Evolutionary conservation across 2,329 filamentous ascomycete species (phyloP).

Genomic region (Kalmusia sp.): DNA sequence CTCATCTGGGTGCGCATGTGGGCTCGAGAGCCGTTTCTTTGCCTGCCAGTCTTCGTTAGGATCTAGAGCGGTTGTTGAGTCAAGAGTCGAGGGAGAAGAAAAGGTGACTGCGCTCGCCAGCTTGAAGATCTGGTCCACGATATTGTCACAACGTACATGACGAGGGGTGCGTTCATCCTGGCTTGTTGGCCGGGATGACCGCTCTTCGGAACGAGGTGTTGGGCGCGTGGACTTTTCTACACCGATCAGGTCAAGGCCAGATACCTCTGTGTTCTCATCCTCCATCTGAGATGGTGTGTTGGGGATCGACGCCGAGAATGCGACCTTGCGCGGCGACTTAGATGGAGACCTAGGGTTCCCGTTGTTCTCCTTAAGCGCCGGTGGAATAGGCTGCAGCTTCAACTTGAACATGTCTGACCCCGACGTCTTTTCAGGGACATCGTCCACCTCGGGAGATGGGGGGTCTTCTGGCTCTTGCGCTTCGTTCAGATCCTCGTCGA

Average conservation of each 20-base stretch:
- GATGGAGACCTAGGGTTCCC: conserved; percentile 42
- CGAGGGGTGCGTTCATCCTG: conserved; percentile 40
- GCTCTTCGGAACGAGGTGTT: conserved; percentile 29
- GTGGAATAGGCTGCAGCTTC: conserved; percentile 39
- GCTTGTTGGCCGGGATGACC: conserved; percentile 22
- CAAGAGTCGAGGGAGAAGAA: conserved; percentile 25
- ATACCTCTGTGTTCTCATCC: conserved; percentile 41
- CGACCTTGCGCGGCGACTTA: conserved; percentile 48
- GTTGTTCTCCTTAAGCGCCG: conserved; percentile 43
- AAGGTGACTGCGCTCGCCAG: conserved; percentile 37
- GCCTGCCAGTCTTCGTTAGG: conserved; percentile 42
- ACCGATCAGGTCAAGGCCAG: conserved; percentile 35
- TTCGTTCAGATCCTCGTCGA: conserved; percentile 38
- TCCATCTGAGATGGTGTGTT: conserved; percentile 40
- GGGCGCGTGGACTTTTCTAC: conserved; percentile 23
- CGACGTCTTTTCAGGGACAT: conserved; percentile 24
- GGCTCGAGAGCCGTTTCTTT: conserved; percentile 47
- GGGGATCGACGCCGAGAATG: conserved; percentile 45
- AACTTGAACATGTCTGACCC: conserved; percentile 42
- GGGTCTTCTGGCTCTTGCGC: conserved; percentile 25
- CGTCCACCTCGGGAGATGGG: conserved; percentile 32
- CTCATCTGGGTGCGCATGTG: conserved; percentile 46
- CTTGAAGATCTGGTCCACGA: conserved; percentile 29
- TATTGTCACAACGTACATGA: conserved; percentile 45
- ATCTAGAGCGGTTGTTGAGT: conserved; percentile 16